Evolutionary conservation across 1,284 basidiomycete genomes (phyloP), one percentile per base, ranked within the genome.

Genomic region (Papiliotrema fonsecae): DNA sequence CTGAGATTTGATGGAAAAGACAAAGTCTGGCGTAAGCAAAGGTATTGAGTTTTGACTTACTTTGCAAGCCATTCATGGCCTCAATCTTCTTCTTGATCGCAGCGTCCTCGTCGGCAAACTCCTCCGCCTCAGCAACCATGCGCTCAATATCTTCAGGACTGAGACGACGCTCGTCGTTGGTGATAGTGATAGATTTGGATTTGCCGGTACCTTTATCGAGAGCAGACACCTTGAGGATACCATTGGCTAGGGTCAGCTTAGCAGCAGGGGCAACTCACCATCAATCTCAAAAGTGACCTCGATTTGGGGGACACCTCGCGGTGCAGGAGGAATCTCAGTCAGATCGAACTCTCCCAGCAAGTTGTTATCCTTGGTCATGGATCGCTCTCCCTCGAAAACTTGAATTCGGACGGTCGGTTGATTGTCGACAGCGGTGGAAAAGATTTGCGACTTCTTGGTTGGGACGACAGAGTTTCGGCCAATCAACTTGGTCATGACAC

Each of bases 331-430:
- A 57, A 97, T 96, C 55, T 87, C 75, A 52, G 83, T 86, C 41
- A 97, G 83, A 76, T 97, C 93, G 69, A 97, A 97, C 75, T 93
- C 92, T 77, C 93, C 93, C 57, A 98, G 86, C 48, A 87, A 81
- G 80, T 96, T 93, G 84, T 97, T 97, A 79, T 97, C 91, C 82
- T 93, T 93, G 66, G 92, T 96, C 72, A 94, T 77, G 40, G 89
- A 84, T 73, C 91, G 88, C 77, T 96, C 91, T 74, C 92, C 91
- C 80, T 96, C 90, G 70, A 80, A 96, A 52, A 97, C 90, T 65
- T 79, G 77, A 74, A 94, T 93, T 51, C 88, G 75, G 58, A 93
- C 89, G 31, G 86, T 88, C 37, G 86, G 87, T 77, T 93, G 91
- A 80, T 94, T 94, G 75, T 94, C 90, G 52, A 88, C 87, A 41